A percentile compares a stretch with the other conserved stretches of the same genome.
These are phyloP conservation scores for Marasmius tenuissimus DNA, from an alignment of 1,284 basidiomycete genomes.

Conservation along the genomic window DNA sequence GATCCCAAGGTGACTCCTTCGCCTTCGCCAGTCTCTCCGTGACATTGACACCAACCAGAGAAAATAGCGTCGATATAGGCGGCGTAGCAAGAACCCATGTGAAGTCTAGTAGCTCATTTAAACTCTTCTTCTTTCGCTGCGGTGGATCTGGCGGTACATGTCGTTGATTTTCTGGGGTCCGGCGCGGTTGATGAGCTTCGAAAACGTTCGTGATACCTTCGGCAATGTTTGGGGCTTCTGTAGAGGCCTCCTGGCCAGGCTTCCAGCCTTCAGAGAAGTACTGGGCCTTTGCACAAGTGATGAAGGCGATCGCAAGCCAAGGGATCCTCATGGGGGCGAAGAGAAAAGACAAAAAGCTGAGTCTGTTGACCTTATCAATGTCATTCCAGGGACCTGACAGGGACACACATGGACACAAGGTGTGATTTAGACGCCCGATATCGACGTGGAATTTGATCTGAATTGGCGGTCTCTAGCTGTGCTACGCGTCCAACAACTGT, in stretches of 20 bases:
- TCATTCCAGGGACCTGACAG: too few relatives aligned
- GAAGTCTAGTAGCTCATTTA: constrained; percentile 38
- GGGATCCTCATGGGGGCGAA: constrained; percentile 51
- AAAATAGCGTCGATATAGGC: constrained; percentile 54
- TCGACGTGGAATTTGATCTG: too few relatives aligned
- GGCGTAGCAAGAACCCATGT: constrained; percentile 47
- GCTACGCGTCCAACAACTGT: too few relatives aligned
- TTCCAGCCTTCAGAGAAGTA: constrained; percentile 79
- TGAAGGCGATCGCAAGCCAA: constrained; percentile 35
- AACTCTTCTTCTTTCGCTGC: background rate
- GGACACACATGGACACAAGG: too few relatives aligned
- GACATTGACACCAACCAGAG: constrained; percentile 64
- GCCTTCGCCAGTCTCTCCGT: constrained; percentile 50
- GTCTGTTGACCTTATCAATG: background rate
- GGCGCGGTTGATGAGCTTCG: background rate
- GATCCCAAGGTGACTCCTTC: constrained; percentile 57
- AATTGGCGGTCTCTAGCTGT: too few relatives aligned
- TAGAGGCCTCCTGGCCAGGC: constrained; percentile 59
- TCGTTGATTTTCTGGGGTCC: background rate
- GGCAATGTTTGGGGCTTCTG: constrained; percentile 16
- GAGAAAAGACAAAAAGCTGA: constrained; percentile 12
- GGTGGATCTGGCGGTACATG: background rate
- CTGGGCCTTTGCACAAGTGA: constrained; percentile 48
- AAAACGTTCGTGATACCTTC: background rate
- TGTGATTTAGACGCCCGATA: too few relatives aligned